Evolutionary conservation across 2,329 filamentous ascomycete species (phyloP), one percentile per base, ranked within the genome.

Genomic region (Colletotrichum sp.): DNA sequence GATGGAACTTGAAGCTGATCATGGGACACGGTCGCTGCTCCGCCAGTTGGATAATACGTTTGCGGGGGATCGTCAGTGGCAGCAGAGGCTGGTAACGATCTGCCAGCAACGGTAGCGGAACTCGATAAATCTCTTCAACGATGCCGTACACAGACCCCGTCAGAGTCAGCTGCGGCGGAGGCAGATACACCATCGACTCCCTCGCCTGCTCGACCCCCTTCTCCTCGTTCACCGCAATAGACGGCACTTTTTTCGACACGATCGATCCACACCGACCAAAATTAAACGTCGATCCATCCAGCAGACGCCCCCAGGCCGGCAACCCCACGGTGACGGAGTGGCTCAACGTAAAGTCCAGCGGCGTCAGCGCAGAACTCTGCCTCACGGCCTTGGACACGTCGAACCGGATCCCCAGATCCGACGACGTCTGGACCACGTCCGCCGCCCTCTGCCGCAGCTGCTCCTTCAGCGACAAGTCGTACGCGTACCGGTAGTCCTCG

Each of bases 61-160:
- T 80, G 7, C 83, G 83, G 2, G 83, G 80, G 24, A 87, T 83
- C 3, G 84, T 80, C 24, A 85, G 79, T 18, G 86, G 83, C 8
- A 83, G 52, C 12, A 84, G 79, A 3, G 84, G 87, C 68, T 88
- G 87, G 65, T 86, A 87, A 36, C 82, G 83, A 77, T 86, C 85
- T 3, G 80, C 79, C 30, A 85, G 76, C 2, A 86, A 79, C 15
- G 83, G 76, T 8, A 83, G 77, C 4, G 83, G 81, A 5, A 86
- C 78, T 34, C 77, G 79, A 26, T 81, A 81, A 12, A 82, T 78
- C 28, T 81, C 81, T 39, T 83, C 81, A 24, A 84, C 77, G 16
- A 88, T 80, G 0, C 86, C 86, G 52, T 88, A 88, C 1, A 86
- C 80, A 1, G 86, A 86, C 3, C 83, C 85, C 2, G 84, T 83